Evolutionary conservation across 495 filamentous ascomycete genomes (phyloP).

Genomic region (Clohesyomyces aquaticus): DNA sequence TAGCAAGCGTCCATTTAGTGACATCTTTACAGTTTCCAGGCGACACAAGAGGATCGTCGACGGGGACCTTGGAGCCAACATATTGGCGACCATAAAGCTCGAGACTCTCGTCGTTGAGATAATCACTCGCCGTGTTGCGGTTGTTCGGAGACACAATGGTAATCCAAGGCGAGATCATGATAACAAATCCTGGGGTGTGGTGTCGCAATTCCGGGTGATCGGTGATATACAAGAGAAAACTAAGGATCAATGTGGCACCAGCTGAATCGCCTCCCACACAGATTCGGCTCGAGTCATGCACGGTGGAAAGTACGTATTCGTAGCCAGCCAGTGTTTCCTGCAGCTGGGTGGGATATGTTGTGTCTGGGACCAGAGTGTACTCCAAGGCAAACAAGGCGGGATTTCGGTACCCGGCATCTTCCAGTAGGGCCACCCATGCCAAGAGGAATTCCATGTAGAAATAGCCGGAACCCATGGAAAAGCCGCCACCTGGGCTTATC

Average conservation of each 20-base stretch:
- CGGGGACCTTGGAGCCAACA: slow-evolving; percentile 53
- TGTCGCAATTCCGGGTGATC: slow-evolving; percentile 43
- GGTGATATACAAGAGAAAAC: slow-evolving; percentile 64
- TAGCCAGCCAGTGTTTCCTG: slow-evolving; percentile 68
- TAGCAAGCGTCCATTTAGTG: slow-evolving; percentile 64
- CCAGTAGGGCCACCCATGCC: slow-evolving; percentile 63
- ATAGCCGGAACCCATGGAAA: slow-evolving; percentile 74
- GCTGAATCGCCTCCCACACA: slow-evolving; percentile 75
- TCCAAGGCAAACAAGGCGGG: slow-evolving; percentile 79
- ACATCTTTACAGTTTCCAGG: slow-evolving; percentile 68
- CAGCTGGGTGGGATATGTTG: slow-evolving; percentile 68
- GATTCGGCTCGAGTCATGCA: slow-evolving; percentile 58
- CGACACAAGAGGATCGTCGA: slow-evolving; percentile 62
- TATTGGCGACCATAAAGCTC: slow-evolving; percentile 68
- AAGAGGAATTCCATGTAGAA: slow-evolving; percentile 83
- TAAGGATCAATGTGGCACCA: slow-evolving; percentile 69
- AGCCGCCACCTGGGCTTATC: slow-evolving; percentile 63
- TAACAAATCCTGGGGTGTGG: slow-evolving; percentile 62
- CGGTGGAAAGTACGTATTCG: slow-evolving; percentile 62
- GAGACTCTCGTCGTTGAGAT: slow-evolving; percentile 59
- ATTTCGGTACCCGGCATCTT: slow-evolving; percentile 63
- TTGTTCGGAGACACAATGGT: slow-evolving; percentile 61
- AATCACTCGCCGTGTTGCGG: slow-evolving; percentile 63
- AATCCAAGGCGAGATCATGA: slow-evolving; percentile 60
- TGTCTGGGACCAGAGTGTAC: slow-evolving; percentile 77